Evolutionary conservation across 208 protist genomes (phyloP), one percentile per base, ranked within the genome.

Genomic region (Porcisia deanei): DNA sequence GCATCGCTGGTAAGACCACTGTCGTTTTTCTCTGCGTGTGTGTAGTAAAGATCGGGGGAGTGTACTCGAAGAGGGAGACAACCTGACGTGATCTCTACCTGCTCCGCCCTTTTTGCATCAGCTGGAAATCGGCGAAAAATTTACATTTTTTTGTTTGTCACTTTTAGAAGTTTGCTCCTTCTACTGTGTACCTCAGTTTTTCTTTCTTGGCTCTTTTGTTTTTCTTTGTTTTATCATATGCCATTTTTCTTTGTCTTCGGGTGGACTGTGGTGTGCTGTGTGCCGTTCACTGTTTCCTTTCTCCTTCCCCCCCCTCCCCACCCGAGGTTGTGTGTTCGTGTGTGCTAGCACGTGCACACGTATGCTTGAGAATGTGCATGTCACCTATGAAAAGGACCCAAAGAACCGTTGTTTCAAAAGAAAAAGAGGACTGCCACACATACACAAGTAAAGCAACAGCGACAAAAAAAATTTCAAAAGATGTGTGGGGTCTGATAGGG

Each of bases 11-110:
- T 25, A 66, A 49, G 20, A 47, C 20, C 43, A 30, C 20, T 30
- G 61, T 49, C 39, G 61, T 66, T 66, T 2, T 20, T 66, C 61
- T 66, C 16, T 49, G 61, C 61, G 20, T 49, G 20, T 66, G 61
- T 43, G 39, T 34, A 49, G 39, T 30, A 41, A 47, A 18, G 37
- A 18, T 20, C n/a, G 2, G 9, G 39, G 61, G 45, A 34, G 3
- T 37, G 25, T 43, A 22, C 8, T 12, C 16, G 39, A 1, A 34
- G 8, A 22, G 37, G 45, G 20, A 49, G 39, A 49, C 61, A 66
- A 49, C n/a, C 39, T 49, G 16, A 49, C 39, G 39, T 66, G 61
- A 49, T 66, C 8, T 25, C 37, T 45, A 6, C 39, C 0, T 47
- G 5, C 1, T 49, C 5, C n/a, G 61, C 39, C 60, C 37, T 65